Evolutionary conservation across 345 rosid genomes (phyloP), one percentile per base, ranked within the genome.

Genomic region (Dipteronia sinensis): DNA sequence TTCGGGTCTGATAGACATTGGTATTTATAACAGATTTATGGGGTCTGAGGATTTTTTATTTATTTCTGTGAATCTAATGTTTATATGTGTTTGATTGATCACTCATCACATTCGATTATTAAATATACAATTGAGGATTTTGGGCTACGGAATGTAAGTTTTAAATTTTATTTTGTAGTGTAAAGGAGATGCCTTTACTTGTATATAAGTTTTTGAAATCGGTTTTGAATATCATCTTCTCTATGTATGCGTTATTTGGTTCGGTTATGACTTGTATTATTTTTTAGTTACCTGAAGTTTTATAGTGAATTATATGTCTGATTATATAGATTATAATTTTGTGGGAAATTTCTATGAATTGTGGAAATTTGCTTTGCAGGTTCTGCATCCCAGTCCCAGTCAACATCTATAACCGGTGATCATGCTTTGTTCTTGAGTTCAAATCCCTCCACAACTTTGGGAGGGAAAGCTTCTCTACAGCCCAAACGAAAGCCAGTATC

Each of bases 391-490:
- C 85, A 82, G 81, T 47, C 81, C 66, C 84, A 84, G 76, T 79
- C 71, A 74, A 77, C 80, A 44, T 74, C 85, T 53, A 63, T 79
- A 63, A 51, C 80, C n/a, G 87, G 62, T n/a, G 89, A 89, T 71
- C 59, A 80, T 6, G 65, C 85, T 31, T 88, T 88, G 83, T 88
- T 95, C 84, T 86, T 92, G 8, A 86, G 83, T 76, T 81, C 88
- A 67, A 88, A 85, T 69, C 82, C 49, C 58, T 80, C 89, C 22
- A 42, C 65, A 67, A 72, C 89, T 72, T 70, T 82, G 1, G 92
- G 96, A 76, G 98, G 99, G 62, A 91, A 92, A 83, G 99, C 99
- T 64, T 93, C 97, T 59, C 82, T 91, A 63, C 98, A 91, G 88
- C 99, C 95, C 15, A 92, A 90, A 75, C 90, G 99, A 75, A 88